Conservation (phyloP, 2,329 filamentous ascomycete genomes). For the Pseudopyrenochaeta lycopersici region DNA sequence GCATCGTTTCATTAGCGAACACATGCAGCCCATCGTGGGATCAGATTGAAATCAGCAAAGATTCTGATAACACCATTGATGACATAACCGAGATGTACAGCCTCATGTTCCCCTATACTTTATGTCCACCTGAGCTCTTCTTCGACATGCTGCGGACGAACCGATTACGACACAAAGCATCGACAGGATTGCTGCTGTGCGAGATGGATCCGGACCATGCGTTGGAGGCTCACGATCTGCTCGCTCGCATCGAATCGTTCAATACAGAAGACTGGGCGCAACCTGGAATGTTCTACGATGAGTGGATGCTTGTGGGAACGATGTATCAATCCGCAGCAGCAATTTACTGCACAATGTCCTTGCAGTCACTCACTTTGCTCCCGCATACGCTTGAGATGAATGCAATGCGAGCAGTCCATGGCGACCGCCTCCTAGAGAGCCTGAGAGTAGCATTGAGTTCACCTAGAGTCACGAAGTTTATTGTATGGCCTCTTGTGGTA, state of each 20-base stretch:
- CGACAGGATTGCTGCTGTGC: constrained; percentile 6
- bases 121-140: constrained; percentile 38
- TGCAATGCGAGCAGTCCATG: constrained; percentile 22
- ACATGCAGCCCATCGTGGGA: constrained; percentile 34
- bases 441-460: constrained; percentile 15
- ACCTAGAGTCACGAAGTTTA: constrained; percentile 19
- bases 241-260: constrained; percentile 32
- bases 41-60: constrained; percentile 32
- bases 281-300: constrained; percentile 22
- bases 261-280: constrained; percentile 38
- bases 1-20: constrained; percentile 36
- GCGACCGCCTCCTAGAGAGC: constrained; percentile 14
- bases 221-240: constrained; percentile 28
- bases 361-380: constrained; percentile 32
- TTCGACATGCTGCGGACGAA: constrained; percentile 34
- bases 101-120: constrained; percentile 37
- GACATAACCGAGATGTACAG: constrained; percentile 31
- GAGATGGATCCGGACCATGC: constrained; percentile 15
- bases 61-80: constrained; percentile 15
- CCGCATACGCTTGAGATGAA: constrained; percentile 25
- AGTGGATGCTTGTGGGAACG: constrained; percentile 35
- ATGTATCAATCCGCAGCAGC: constrained; percentile 35
- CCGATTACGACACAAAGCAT: constrained; percentile 27
- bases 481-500: constrained; percentile 37
- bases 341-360: constrained; percentile 39